Conservation (phyloP, 257 asterid genomes). For the Nicotiana attenuata region DNA sequence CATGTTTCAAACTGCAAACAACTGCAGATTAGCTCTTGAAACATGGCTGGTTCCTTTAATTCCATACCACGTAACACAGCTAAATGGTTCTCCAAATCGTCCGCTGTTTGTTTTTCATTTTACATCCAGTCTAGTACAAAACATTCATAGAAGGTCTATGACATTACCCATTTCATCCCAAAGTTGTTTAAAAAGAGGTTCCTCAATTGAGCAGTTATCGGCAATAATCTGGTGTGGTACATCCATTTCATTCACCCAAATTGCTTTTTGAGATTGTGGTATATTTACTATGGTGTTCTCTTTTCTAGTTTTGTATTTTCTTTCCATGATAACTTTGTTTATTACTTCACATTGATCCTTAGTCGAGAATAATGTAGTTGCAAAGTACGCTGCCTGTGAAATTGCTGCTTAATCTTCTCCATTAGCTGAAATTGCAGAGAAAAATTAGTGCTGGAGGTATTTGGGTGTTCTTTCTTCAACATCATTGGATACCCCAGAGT, state of each 20-base stretch:
- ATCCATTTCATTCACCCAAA: too few relatives aligned
- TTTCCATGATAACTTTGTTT: not conserved
- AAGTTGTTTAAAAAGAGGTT: not conserved
- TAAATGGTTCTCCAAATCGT: too few relatives aligned
- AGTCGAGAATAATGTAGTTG: not conserved
- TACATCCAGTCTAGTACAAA: not conserved
- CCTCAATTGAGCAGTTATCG: not conserved
- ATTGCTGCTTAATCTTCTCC: not conserved
- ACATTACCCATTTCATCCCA: not conserved
- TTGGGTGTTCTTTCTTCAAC: not conserved
- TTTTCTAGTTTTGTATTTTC: not conserved
- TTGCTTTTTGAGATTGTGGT: not conserved
- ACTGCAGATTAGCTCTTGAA: not conserved
- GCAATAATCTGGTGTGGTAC: too few relatives aligned
- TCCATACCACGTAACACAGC: not conserved
- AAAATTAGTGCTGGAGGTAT: not conserved
- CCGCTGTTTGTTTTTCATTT: too few relatives aligned
- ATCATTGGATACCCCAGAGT: not conserved
- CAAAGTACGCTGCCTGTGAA: not conserved
- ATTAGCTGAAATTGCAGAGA: not conserved
- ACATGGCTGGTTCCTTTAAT: not conserved
- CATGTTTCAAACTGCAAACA: constrained; percentile 8
- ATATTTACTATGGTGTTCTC: not conserved
- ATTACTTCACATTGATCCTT: not conserved
- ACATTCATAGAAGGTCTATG: too few relatives aligned